Evolutionary conservation across 1,284 basidiomycete species (phyloP), one percentile per base, ranked within the genome.

Genomic region (Cutaneotrichosporon sp.): DNA sequence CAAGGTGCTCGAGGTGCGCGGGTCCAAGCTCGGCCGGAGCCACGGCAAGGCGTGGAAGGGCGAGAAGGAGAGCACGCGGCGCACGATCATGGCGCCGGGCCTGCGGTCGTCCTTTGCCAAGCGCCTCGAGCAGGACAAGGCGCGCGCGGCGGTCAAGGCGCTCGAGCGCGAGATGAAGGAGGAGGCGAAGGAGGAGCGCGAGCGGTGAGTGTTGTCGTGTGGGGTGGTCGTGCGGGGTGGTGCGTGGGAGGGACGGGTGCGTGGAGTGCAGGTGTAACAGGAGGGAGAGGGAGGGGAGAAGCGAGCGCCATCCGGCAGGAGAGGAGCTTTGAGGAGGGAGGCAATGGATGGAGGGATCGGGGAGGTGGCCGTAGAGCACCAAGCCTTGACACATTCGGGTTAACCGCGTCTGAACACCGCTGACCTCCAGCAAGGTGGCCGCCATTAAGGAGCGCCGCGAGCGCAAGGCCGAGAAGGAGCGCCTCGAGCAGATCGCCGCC

Each of bases 101-200:
- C 65, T 79, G 61, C 74, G 75, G 64, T 68, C 71, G 27, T 63
- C 75, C 1, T 81, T 75, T 57, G 76, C 72, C 51, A 69, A 70
- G 50, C 67, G 80, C 20, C 70, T 63, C 64, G 78, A 78, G 67
- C 64, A 68, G 62, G 72, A 79, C 31, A 70, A 68, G 63, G 70
- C 69, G 57, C 54, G 62, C 25, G 69, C 73, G 46, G 72, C 77
- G 5, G 62, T 74, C 54, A 79, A 77, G 66, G 70, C 68, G n/a
- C 56, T 79, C 16, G 79, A 81, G 69, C 64, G 58, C 63, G 72
- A 78, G 61, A 69, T 81, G 72, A 78, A 77, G 67, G 79, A 79
- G 29, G 79, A 80, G 64, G 73, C 71, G 51, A 63, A 69, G 63
- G 72, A 69, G 7, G 77, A 75, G 59, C 65, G 66, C 47, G 75